Base-by-base conservation (phyloP, 768 basidiomycete genomes). In the Rhodotorula diobovata region DNA sequence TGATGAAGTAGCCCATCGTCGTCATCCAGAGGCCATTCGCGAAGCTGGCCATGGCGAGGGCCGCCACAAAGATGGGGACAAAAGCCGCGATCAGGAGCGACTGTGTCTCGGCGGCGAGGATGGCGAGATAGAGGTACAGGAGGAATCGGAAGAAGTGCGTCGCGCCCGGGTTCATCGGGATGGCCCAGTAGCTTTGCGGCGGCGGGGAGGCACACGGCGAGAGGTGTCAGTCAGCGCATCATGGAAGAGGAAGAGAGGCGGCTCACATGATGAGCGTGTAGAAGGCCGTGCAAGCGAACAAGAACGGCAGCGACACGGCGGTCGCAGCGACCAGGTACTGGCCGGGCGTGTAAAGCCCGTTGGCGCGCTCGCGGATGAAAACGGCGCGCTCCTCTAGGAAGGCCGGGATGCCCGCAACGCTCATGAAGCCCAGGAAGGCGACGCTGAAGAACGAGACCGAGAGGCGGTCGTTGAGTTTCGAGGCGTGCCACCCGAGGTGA, bases 11-110 rank as follows among this genome's bases (percentile, higher is more conserved):
- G 23, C 78, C 67, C 39, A 73, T 61, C 66, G 67, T 72, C 71
- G 62, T 14, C 86, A 87, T 87, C 85, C 85, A 87, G 70, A 87
- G 85, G 0, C 80, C 79, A 54, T 79, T 81, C 2, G 73, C 73
- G 73, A 86, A 87, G 14, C 83, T 82, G 21, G 82, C 80, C 15
- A 87, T 81, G 0, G 86, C 86, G 12, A 88, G 80, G 10, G 86
- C 84, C 0, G 86, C 86, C 28, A 87, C 85, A 66, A 87, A 87
- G 37, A 86, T 83, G 0, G 87, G 87, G 4, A 87, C 66, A 18
- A 84, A 65, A 0, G 85, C 81, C 0, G 86, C 84, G 41, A 87
- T 77, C 23, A 87, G 77, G 25, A 84, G 76, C 9, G 77, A 78
- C 68, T 79, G 63, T 30, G 30, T 45, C 39, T 68, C 66, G 51